phyloP scores from a whole-genome alignment of 805 yeast genomes.

The Metschnikowia orientalis region DNA sequence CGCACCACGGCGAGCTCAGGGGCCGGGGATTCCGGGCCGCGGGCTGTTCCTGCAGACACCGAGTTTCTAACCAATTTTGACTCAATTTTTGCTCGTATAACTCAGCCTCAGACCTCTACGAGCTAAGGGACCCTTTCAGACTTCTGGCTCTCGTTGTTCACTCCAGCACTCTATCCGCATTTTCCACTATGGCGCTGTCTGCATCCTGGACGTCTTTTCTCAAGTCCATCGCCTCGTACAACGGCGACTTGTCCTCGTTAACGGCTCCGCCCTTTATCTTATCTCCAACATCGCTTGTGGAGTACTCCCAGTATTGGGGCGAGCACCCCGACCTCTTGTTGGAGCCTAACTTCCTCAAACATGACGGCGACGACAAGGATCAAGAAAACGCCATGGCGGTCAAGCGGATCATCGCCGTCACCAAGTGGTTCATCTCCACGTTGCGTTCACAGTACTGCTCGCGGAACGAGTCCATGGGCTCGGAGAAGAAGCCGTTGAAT shows the following conservation, averaged over 20 bases:
- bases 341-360: constrained; percentile 55
- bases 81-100: constrained; percentile 5
- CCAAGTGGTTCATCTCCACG: constrained; percentile 88
- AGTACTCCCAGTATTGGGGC: constrained; percentile 95
- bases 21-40: too few species aligned
- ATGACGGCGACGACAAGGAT: constrained; percentile 35
- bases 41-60: too few species aligned
- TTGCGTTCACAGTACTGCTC: constrained; percentile 91
- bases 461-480: constrained; percentile 86
- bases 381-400: constrained; percentile 43
- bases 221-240: constrained; percentile 85
- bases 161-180: not conserved
- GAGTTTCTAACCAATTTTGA: constrained; percentile 4
- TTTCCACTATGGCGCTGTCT: constrained; percentile 21
- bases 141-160: too few species aligned
- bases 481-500: constrained; percentile 94
- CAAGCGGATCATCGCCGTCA: constrained; percentile 73
- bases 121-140: too few species aligned
- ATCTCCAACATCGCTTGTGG: constrained; percentile 82
- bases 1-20: too few species aligned
- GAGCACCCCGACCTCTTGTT: constrained; percentile 83
- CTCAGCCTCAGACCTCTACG: constrained; percentile 7
- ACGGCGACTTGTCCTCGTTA: constrained; percentile 87
- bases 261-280: constrained; percentile 98
- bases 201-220: constrained; percentile 87